These are phyloP conservation scores for Zygosaccharomyces siamensis DNA, from an alignment of 805 yeast genomes.

Conservation along the genomic window DNA sequence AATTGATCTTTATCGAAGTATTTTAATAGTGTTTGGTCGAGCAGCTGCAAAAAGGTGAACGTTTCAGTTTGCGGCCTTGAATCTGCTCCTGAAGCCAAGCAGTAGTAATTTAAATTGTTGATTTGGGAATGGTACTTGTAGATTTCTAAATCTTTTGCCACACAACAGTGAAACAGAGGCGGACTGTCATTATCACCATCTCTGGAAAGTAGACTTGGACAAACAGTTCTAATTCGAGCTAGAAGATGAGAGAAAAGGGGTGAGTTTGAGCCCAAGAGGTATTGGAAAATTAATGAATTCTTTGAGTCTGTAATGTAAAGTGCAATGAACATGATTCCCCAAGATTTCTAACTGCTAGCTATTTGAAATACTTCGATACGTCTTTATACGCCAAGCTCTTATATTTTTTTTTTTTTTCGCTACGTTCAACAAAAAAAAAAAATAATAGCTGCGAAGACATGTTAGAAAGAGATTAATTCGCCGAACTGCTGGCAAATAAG, in stretches of 20 bases:
- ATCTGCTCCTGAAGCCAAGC: constrained; percentile 16
- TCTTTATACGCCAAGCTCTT: neutral
- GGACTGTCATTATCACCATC: constrained; percentile 1
- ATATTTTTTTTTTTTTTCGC: neutral
- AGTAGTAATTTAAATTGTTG: constrained; percentile 27
- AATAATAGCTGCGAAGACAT: neutral
- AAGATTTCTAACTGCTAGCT: neutral
- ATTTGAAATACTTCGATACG: no score
- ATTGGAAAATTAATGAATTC: constrained; percentile 26
- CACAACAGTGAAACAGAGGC: constrained; percentile 8
- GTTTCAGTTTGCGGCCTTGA: constrained; percentile 49
- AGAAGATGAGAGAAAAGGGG: constrained; percentile 27
- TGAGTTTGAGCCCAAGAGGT: constrained; percentile 26
- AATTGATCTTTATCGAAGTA: constrained; percentile 55
- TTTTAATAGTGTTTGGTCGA: constrained; percentile 49
- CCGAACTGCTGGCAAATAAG: neutral
- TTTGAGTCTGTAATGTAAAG: constrained; percentile 28
- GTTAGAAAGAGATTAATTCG: neutral
- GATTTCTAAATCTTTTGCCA: constrained; percentile 22
- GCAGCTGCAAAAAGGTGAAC: constrained; percentile 45
- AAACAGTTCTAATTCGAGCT: constrained; percentile 22
- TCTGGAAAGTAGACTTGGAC: constrained; percentile 16
- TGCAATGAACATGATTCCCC: constrained; percentile 24
- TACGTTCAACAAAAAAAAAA: neutral
- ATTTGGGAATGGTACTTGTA: constrained; percentile 22